phyloP scores from a whole-genome alignment of 371 early-diverging fungal genomes.

The Mortierella sp. region DNA sequence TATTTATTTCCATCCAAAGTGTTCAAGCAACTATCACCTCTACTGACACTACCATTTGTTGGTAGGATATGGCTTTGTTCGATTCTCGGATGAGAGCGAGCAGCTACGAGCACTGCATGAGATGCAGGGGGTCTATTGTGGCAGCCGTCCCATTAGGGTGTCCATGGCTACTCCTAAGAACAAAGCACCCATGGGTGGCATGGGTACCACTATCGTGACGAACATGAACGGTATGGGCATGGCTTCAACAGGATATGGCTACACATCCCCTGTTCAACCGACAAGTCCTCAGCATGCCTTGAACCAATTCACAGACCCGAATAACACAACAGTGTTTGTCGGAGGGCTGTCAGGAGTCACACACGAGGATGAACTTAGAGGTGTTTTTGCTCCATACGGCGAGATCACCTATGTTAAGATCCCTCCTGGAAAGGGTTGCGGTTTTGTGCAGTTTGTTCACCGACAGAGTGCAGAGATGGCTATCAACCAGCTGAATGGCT shows the following conservation, averaged over 20 bases:
- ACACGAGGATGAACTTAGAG: slow-evolving; percentile 84
- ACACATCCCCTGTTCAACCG: slow-evolving; percentile 56
- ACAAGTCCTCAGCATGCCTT: slow-evolving; percentile 45
- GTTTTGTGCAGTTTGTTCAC: slow-evolving; percentile 90
- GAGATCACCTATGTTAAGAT: slow-evolving; percentile 92
- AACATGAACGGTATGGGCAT: slow-evolving; percentile 28
- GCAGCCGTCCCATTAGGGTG: slow-evolving; percentile 85
- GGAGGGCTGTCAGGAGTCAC: slow-evolving; percentile 86
- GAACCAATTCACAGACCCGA: slow-evolving; percentile 75
- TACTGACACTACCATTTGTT: background rate
- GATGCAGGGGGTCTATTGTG: slow-evolving; percentile 81
- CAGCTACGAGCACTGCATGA: slow-evolving; percentile 80
- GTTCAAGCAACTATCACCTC: background rate
- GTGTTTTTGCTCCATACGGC: slow-evolving; percentile 85
- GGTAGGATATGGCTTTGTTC: slow-evolving; percentile 87
- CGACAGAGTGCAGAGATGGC: slow-evolving; percentile 89
- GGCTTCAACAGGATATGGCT: slow-evolving; percentile 55
- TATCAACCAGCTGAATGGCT: slow-evolving; percentile 88
- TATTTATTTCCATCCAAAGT: background rate
- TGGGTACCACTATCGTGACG: slow-evolving; percentile 4
- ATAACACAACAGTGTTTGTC: slow-evolving; percentile 95
- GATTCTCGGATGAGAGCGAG: slow-evolving; percentile 78
- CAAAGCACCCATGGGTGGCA: slow-evolving; percentile 26
- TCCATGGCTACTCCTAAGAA: slow-evolving; percentile 87
- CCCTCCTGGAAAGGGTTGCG: slow-evolving; percentile 93